Base-by-base conservation (phyloP, 139 green algal species). In the Micractinium conductrix region DNA sequence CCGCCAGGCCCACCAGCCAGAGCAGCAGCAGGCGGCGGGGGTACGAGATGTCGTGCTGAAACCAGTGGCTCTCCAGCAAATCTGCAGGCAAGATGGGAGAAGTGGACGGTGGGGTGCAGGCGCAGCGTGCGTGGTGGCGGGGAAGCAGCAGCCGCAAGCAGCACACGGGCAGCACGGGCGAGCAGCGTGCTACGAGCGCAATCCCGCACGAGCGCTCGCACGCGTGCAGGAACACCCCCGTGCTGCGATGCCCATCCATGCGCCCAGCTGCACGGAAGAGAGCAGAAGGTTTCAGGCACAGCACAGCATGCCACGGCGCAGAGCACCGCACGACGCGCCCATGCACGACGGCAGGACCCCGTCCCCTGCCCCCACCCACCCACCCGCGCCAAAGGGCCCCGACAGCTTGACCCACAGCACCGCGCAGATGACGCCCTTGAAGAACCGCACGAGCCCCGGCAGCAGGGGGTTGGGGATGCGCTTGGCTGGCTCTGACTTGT, bases 381-480 rank as follows among this genome's bases (percentile, higher is more conserved):
- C 55, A 72, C 76, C 76, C 33, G 76, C 48, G 16, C 76, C 76
- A 24, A 73, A 82, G 37, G 24, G 28, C 24, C 62, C 48, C 4
- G 80, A 80, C 55, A 86, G 60, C 81, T 83, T 84, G 33, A 90
- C 48, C 84, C 91, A 91, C 44, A 89, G 12, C 35, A 37, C 84
- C 50, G 86, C 84, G 78, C 90, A 94, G 26, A 84, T 37, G 38
- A 91, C 17, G 24, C 84, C 91, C 75, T 93, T 93, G 65, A 73
- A 50, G 28, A 93, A 78, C n/a, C 88, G 88, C 60, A 83, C 26
- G 30, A 88, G 42, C 26, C 88, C 89, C 19, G 85, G 83, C 44
- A 83, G 33, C n/a, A 87, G 40, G 9, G 81, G 48, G 78, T 35
- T 87, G 42, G 87, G 89, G 33, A 87, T 68, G 55, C 79, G 75